Conservation (phyloP, 768 basidiomycete species). For the Auricularia heimuer region DNA sequence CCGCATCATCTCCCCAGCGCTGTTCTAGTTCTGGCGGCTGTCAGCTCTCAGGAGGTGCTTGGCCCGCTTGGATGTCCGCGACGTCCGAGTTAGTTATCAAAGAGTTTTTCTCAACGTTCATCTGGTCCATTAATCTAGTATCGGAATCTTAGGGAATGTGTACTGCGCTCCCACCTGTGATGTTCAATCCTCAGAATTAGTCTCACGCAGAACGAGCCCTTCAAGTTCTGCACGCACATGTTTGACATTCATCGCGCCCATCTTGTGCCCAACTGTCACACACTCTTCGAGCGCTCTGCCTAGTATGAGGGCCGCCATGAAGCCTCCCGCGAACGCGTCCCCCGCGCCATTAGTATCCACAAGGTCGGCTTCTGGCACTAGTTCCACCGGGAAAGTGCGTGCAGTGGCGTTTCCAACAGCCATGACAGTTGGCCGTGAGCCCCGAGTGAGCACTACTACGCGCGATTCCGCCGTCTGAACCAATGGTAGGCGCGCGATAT, state of each 20-base stretch:
- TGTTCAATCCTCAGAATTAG: no score
- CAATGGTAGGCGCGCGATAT: conserved; percentile 69
- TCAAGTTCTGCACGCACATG: conserved; percentile 34
- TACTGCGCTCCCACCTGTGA: conserved; percentile 16
- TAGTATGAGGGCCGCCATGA: conserved; percentile 73
- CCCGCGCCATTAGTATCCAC: conserved; percentile 98
- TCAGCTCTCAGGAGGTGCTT: no score
- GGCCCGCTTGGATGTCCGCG: no score
- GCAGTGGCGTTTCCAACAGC: conserved; percentile 24
- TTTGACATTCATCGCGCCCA: conserved; percentile 79
- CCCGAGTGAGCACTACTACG: conserved; percentile 53
- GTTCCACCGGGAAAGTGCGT: conserved; percentile 15
- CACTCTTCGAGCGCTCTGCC: conserved; percentile 72
- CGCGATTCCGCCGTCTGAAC: conserved; percentile 76
- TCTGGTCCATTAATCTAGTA: not conserved
- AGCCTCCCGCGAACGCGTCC: conserved; percentile 94
- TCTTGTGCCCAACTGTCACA: conserved; percentile 76
- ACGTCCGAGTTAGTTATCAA: no score
- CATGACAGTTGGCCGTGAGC: conserved; percentile 32
- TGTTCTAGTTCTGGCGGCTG: no score
- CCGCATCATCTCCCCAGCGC: no score
- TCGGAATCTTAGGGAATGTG: conserved; percentile 16
- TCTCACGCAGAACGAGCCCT: no score
- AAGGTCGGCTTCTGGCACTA: conserved; percentile 44
- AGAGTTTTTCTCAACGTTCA: no score